Evolutionary conservation across 768 basidiomycete genomes (phyloP), one percentile per base, ranked within the genome.

Genomic region (Xerocomellus amylosporus): DNA sequence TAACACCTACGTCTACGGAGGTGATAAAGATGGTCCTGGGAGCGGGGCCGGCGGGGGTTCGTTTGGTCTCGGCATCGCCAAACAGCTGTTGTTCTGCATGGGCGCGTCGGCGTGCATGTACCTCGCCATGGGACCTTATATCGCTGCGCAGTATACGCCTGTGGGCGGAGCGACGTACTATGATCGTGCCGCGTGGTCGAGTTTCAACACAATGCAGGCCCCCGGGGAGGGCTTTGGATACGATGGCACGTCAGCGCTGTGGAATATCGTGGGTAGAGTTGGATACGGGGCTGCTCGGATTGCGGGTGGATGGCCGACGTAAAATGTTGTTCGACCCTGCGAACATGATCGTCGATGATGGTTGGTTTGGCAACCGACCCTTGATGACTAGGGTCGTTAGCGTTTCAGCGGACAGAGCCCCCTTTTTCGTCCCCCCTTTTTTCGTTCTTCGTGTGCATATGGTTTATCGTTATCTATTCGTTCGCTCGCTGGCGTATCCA

Each of bases 221-320:
- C 78, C 77, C 1, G 88, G 88, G 0, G 89, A 90, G 63, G 89
- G 90, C 28, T 88, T 89, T 59, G 72, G 73, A 20, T 72, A 74
- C 13, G 85, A 85, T 58, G 77, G 80, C 33, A 81, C 85, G 2
- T 75, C 79, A 19, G 79, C 80, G 12, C 76, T 90, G 42, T 90
- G 87, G 87, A 80, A 74, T 55, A 77, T 90, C 59, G 63, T 92
- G 49, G 87, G 87, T 13, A 74, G 86, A 14, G 80, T 92, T 10
- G 85, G 85, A 5, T 85, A 85, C 43, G 88, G 87, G 10, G 89
- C 88, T 28, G 89, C 86, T 28, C 75, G 89, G 60, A 83, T 87
- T 33, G 86, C 84, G 12, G 77, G 87, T 44, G 89, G 89, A 13
- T 90, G 86, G 86, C 89, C 88, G 44, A 88, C 87, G 51, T 89